Evolutionary conservation across 805 yeast species (phyloP).

Genomic region (Cyberlindnera meyerae): DNA sequence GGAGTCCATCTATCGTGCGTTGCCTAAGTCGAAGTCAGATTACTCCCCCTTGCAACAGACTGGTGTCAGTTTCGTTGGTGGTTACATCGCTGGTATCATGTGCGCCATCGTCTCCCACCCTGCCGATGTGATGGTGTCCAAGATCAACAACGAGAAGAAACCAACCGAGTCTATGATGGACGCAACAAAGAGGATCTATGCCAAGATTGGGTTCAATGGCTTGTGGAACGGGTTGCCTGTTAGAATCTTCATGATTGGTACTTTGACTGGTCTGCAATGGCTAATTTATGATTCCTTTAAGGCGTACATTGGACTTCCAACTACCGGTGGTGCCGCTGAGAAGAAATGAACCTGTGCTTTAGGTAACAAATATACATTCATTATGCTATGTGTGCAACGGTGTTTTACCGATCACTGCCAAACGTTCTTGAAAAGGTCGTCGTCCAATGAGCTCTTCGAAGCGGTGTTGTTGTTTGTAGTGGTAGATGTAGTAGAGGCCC

Average conservation of each 20-base stretch:
- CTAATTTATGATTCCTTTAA: constrained; percentile 93
- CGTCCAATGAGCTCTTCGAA: constrained; percentile 37
- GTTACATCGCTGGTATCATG: constrained; percentile 95
- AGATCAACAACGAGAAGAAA: constrained; percentile 70
- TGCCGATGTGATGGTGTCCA: constrained; percentile 98
- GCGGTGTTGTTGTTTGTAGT: not conserved
- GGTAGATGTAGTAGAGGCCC: constrained; percentile 5
- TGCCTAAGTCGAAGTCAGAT: constrained; percentile 69
- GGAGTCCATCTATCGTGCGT: constrained; percentile 62
- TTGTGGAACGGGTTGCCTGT: constrained; percentile 94
- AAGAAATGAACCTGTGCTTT: too few species aligned
- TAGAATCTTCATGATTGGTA: constrained; percentile 95
- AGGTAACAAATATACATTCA: too few species aligned
- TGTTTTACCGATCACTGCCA: too few species aligned
- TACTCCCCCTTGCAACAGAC: constrained; percentile 78
- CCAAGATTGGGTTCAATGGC: constrained; percentile 81
- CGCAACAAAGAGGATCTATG: constrained; percentile 75
- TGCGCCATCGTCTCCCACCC: constrained; percentile 97
- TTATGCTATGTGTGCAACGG: too few species aligned
- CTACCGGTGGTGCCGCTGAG: constrained; percentile 58
- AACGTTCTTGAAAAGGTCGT: constrained; percentile 64
- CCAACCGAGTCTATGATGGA: constrained; percentile 60
- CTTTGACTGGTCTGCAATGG: constrained; percentile 97
- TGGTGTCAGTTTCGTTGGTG: constrained; percentile 91
- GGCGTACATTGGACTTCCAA: constrained; percentile 90